These are phyloP conservation scores for Vigna radiata DNA, from an alignment of 306 rosid genomes.

Conservation along the genomic window DNA sequence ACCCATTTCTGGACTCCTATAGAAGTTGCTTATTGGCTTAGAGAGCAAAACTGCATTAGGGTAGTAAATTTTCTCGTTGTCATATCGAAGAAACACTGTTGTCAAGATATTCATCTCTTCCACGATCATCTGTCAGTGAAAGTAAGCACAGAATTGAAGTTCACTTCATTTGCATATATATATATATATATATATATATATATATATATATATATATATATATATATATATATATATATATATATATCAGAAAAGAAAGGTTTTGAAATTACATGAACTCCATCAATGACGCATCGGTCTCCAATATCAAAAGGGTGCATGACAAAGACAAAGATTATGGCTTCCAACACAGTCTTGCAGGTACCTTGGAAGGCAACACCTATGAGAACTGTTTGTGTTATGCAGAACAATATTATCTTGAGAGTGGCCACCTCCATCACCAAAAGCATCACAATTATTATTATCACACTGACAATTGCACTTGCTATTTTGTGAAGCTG, in stretches of 20 bases:
- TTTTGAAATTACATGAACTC: constrained; percentile 50
- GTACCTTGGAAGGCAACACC: constrained; percentile 64
- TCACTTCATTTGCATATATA: background rate
- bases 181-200: too few relatives aligned
- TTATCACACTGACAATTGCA: constrained; percentile 52
- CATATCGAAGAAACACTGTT: constrained; percentile 64
- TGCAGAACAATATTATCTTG: constrained; percentile 48
- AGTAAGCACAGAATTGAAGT: background rate
- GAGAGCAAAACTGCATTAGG: constrained; percentile 57
- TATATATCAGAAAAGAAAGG: background rate
- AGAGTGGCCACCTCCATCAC: constrained; percentile 55
- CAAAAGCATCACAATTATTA: constrained; percentile 51
- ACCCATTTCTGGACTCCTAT: constrained; percentile 64
- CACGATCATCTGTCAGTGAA: constrained; percentile 54
- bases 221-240: too few relatives aligned
- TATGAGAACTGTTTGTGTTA: constrained; percentile 53
- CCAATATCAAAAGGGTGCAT: constrained; percentile 72
- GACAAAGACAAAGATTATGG: constrained; percentile 62
- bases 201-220: too few relatives aligned
- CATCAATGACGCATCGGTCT: constrained; percentile 64
- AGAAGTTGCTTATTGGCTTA: constrained; percentile 64
- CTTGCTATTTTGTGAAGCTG: constrained; percentile 68
- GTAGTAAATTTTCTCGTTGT: constrained; percentile 64
- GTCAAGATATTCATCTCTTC: constrained; percentile 68
- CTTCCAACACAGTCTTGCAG: constrained; percentile 59